These are phyloP conservation scores for Otatea glauca DNA, from an alignment of 176 grass and related monocot genomes.

Conservation along the genomic window DNA sequence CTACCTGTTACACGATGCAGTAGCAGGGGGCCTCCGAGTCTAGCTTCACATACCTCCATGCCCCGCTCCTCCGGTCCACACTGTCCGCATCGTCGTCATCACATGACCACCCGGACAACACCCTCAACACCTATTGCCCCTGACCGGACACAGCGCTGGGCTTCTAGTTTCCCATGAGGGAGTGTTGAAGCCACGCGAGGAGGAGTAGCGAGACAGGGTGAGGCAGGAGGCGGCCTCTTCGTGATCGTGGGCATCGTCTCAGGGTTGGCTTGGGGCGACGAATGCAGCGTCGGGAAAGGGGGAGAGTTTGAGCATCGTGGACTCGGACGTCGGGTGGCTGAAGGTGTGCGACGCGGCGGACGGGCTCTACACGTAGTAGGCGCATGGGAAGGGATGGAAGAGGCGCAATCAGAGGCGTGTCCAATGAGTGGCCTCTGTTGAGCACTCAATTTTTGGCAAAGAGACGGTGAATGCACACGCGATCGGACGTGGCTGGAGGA, in stretches of 20 bases:
- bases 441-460: too few species aligned
- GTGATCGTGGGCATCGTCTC: slow-evolving; percentile 7
- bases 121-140: slow-evolving; percentile 44
- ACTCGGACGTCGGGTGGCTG: slow-evolving; percentile 66
- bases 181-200: slow-evolving; percentile 86
- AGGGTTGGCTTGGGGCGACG: slow-evolving; percentile 40
- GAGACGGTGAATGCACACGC: too few species aligned
- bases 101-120: slow-evolving; percentile 45
- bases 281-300: slow-evolving; percentile 56
- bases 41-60: slow-evolving; percentile 74
- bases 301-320: slow-evolving; percentile 61
- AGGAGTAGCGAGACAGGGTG: slow-evolving; percentile 86
- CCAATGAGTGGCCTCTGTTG: too few species aligned
- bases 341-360: slow-evolving; percentile 75
- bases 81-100: slow-evolving; percentile 20
- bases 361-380: slow-evolving; percentile 94
- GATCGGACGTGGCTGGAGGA: too few species aligned
- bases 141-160: background rate
- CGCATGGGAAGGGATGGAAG: slow-evolving; percentile 71
- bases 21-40: slow-evolving; percentile 67
- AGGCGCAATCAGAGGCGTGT: too few species aligned
- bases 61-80: slow-evolving; percentile 29
- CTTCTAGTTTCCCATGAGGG: slow-evolving; percentile 74
- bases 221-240: slow-evolving; percentile 66
- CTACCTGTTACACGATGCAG: slow-evolving; percentile 78